Base-by-base conservation (phyloP, 139 green algal species). In the Auxenochlorella pyrenoidosa region DNA sequence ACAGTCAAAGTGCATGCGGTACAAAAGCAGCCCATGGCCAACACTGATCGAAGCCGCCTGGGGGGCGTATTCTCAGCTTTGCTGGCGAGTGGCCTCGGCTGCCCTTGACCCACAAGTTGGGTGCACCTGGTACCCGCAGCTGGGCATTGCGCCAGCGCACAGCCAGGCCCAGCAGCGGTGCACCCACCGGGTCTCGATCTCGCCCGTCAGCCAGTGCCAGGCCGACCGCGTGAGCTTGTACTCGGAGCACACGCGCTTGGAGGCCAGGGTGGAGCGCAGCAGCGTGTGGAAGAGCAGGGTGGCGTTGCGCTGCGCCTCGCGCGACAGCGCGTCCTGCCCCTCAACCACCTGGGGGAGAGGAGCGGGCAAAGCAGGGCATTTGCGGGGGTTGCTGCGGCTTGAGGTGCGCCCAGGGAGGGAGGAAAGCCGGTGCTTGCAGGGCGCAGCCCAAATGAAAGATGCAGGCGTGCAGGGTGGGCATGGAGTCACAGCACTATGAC, bases 301-400 rank as follows among this genome's bases (percentile, higher is more conserved):
- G 6, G 96, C 96, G 89, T 99, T 99, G 82, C 90, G 88, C 93
- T 99, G 98, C n/a, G 98, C 97, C 92, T 99, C 96, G 28, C 87
- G 76, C 21, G 88, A 96, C 75, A 99, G 92, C 36, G 78, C 75
- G 85, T 99, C 98, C 10, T 91, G 85, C 22, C 97, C 97, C 13
- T 91, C 82, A 78, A 99, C 96, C 85, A 99, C 95, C 65, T 65
- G 75, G 15, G 19, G 16, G 10, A 5, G 63, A 36, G 63, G 63
- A 71, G 21, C 21, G 59, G 59, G 59, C 22, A 12, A 3, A 3
- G 47, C 10, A 18, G 47, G 47, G 59, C 4, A 12, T 6, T 3
- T 28, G 59, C 8, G 59, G 10, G 28, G 63, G 63, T 71, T 18
- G 63, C 13, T 36, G 63, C 63, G 63, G 24, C 36, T 71, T 19